phyloP scores from a whole-genome alignment of 805 yeast genomes.

The Yarrowia sp. region DNA sequence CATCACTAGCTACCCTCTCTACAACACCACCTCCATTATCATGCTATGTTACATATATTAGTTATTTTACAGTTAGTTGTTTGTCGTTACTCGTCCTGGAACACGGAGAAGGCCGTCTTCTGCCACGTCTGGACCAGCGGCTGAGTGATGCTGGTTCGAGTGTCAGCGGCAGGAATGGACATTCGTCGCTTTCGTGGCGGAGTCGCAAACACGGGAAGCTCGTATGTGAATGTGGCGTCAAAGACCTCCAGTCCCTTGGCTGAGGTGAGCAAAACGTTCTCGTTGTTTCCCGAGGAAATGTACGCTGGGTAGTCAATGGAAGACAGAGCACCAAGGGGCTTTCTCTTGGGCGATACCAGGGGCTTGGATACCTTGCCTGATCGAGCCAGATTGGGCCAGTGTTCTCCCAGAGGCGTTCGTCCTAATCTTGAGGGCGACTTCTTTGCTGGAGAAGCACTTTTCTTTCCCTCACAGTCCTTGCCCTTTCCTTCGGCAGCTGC shows the following conservation, averaged over 20 bases:
- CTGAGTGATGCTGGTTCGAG: slow-evolving; percentile 25
- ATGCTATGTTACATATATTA: slow-evolving; percentile 24
- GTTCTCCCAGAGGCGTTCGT: slow-evolving; percentile 28
- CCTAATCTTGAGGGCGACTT: slow-evolving; percentile 11
- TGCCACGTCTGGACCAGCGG: slow-evolving; percentile 33
- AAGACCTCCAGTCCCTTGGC: slow-evolving; percentile 18
- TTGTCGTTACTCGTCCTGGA: slow-evolving; percentile 25
- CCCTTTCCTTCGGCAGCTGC: slow-evolving; percentile 2
- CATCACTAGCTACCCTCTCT: too few species aligned
- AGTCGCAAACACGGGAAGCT: slow-evolving; percentile 33
- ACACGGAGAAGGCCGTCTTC: slow-evolving; percentile 23
- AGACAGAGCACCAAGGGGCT: slow-evolving; percentile 8
- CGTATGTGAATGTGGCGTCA: slow-evolving; percentile 28
- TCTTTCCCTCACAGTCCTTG: slow-evolving; percentile 6
- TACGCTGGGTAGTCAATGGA: slow-evolving; percentile 25
- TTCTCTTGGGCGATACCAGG: slow-evolving; percentile 20
- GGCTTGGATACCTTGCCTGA: slow-evolving; percentile 29
- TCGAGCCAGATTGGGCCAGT: slow-evolving; percentile 23
- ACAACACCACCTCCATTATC: neutral
- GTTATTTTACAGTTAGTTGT: slow-evolving; percentile 24
- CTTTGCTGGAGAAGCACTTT: neutral
- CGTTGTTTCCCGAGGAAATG: slow-evolving; percentile 14
- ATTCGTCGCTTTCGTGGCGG: slow-evolving; percentile 37
- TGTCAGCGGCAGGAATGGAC: slow-evolving; percentile 19
- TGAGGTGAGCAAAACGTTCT: slow-evolving; percentile 19